A percentile compares a stretch with the other conserved stretches of the same genome.
These are phyloP conservation scores for Effrenium voratum DNA, from an alignment of 73 alveolate species.

Conservation along the genomic window DNA sequence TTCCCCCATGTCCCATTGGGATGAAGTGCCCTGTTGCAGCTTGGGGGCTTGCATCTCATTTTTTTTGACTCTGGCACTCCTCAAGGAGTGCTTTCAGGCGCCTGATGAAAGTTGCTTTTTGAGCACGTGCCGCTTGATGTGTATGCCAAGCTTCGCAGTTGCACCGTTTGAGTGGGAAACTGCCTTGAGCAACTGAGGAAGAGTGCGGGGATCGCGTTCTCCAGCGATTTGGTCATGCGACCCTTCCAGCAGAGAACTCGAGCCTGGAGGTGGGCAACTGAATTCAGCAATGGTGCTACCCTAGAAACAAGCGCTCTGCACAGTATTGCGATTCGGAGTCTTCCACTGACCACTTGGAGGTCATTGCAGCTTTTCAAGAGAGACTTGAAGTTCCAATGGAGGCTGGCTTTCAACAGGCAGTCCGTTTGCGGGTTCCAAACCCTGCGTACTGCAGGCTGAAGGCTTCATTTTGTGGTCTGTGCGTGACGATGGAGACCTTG, in stretches of 20 bases:
- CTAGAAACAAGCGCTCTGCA: background rate
- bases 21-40: no score
- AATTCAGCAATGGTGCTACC: background rate
- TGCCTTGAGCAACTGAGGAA: background rate
- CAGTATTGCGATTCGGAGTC: background rate
- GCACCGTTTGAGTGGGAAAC: no score
- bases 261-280: constrained; percentile 48
- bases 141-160: no score
- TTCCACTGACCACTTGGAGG: background rate
- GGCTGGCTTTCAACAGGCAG: background rate
- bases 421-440: background rate
- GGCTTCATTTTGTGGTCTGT: constrained; percentile 74
- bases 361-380: constrained; percentile 64
- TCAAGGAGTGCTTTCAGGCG: no score
- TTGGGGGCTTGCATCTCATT: no score
- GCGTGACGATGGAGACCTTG: constrained; percentile 77
- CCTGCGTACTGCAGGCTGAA: constrained; percentile 40
- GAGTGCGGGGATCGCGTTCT: constrained; percentile 87
- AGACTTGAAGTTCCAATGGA: constrained; percentile 76
- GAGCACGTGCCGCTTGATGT: no score
- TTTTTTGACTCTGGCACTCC: no score
- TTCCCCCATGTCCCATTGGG: no score
- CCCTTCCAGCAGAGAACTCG: constrained; percentile 67
- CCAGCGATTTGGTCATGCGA: constrained; percentile 68
- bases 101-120: no score